A percentile compares a stretch with the other conserved stretches of the same genome.
Evolutionary conservation across 2,329 filamentous ascomycete genomes (phyloP).

Genomic region (Calonectria pseudoturangicola): DNA sequence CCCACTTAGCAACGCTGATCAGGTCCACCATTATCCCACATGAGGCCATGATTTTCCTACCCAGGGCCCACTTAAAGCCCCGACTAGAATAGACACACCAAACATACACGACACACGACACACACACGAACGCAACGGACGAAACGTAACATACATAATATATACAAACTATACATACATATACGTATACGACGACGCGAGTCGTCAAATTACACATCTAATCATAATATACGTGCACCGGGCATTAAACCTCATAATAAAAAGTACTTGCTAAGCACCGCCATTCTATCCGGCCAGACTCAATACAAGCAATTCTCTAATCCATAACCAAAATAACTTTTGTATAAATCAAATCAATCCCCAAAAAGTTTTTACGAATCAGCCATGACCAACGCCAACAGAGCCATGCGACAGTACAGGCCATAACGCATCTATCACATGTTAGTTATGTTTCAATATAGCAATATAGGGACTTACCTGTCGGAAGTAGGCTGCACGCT

Average conservation of each 20-base stretch:
- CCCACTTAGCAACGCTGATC: constrained; percentile 2
- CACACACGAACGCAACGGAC: constrained; percentile 48
- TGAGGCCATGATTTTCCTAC: not conserved
- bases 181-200: constrained; percentile 53
- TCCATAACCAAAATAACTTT: constrained; percentile 46
- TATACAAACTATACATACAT: constrained; percentile 48
- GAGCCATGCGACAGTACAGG: constrained; percentile 97
- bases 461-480: constrained; percentile 80
- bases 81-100: constrained; percentile 33
- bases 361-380: constrained; percentile 51
- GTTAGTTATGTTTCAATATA: constrained; percentile 41
- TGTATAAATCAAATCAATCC: constrained; percentile 28
- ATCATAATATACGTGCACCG: constrained; percentile 50
- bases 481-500: constrained; percentile 97
- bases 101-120: constrained; percentile 43
- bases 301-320: constrained; percentile 46
- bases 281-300: constrained; percentile 54
- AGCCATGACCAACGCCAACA: constrained; percentile 92
- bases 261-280: constrained; percentile 55
- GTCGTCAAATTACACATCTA: constrained; percentile 55
- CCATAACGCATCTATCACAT: constrained; percentile 91
- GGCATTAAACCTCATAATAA: constrained; percentile 52
- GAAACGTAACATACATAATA: constrained; percentile 45
- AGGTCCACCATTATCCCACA: not conserved
- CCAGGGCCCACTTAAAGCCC: not conserved